Conservation (phyloP, 208 protist species). For the Trichomonas gallinae region DNA sequence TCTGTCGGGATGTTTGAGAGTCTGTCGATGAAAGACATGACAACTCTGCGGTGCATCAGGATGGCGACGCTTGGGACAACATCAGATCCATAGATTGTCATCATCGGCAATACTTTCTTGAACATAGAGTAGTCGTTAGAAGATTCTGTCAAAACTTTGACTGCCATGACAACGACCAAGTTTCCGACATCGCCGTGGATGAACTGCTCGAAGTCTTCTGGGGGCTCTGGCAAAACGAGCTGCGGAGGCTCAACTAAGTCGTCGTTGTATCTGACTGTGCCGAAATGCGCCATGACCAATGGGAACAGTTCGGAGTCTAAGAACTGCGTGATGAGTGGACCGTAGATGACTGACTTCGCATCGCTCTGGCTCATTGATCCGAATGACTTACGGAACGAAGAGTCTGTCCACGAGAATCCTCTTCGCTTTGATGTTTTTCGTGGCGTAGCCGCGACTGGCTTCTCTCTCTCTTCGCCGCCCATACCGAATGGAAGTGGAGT, state of each 20-base stretch:
- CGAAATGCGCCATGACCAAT: not conserved
- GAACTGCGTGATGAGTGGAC: not conserved
- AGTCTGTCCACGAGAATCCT: not conserved
- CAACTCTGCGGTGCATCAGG: not conserved
- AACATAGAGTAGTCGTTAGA: not conserved
- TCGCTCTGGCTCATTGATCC: not conserved
- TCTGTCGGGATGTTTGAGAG: not conserved
- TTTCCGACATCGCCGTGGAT: not conserved
- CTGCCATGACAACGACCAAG: not conserved
- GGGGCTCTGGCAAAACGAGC: not conserved
- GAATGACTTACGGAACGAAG: not conserved
- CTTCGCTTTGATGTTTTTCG: not conserved
- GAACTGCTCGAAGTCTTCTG: not conserved
- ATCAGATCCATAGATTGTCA: not conserved
- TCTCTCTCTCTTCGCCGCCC: not conserved
- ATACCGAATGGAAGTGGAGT: not conserved
- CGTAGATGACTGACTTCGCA: not conserved
- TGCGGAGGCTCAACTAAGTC: not conserved
- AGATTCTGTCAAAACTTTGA: not conserved
- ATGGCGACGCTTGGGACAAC: not conserved
- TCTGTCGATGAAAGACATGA: not conserved
- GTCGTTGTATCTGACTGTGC: not conserved
- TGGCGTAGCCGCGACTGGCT: too few species aligned
- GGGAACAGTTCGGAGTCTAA: not conserved
- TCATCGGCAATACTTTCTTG: not conserved